A percentile compares a stretch with the other conserved stretches of the same genome.
Conservation (phyloP, 2,329 filamentous ascomycete genomes). For the Chrysoporthe puriensis region DNA sequence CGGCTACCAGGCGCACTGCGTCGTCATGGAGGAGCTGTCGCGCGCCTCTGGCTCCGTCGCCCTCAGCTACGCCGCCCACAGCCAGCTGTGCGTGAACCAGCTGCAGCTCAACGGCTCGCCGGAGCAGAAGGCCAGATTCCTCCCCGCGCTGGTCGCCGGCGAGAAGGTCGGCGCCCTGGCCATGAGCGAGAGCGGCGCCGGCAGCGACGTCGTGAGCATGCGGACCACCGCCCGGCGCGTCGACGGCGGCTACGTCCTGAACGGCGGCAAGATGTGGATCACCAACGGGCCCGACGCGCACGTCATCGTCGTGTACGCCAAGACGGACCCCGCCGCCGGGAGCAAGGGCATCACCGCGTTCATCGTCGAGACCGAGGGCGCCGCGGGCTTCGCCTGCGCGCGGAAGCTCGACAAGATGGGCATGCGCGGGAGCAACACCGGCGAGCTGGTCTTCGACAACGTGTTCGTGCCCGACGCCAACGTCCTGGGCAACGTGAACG, state of each 20-base stretch:
- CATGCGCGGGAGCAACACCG: slow-evolving; percentile 96
- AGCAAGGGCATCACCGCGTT: slow-evolving; percentile 96
- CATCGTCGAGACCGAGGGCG: slow-evolving; percentile 71
- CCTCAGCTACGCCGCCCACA: slow-evolving; percentile 93
- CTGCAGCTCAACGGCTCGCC: slow-evolving; percentile 83
- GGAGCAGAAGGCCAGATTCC: slow-evolving; percentile 78
- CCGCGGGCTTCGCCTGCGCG: slow-evolving; percentile 80
- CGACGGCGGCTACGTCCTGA: slow-evolving; percentile 83
- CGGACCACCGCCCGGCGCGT: slow-evolving; percentile 80
- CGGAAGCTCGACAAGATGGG: slow-evolving; percentile 97
- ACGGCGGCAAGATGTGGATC: slow-evolving; percentile 99
- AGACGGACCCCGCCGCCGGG: slow-evolving; percentile 78
- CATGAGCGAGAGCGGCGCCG: slow-evolving; percentile 92
- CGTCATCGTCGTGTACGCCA: slow-evolving; percentile 93
- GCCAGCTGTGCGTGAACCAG: slow-evolving; percentile 95
- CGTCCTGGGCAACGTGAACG: slow-evolving; percentile 77
- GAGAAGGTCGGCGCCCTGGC: slow-evolving; percentile 84
- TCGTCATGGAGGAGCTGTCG: slow-evolving; percentile 94
- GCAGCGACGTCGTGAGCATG: slow-evolving; percentile 95
- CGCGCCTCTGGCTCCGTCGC: slow-evolving; percentile 83
- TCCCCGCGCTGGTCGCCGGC: slow-evolving; percentile 81
- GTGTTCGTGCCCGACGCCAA: slow-evolving; percentile 88
- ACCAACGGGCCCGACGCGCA: slow-evolving; percentile 97
- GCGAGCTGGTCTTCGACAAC: slow-evolving; percentile 87
- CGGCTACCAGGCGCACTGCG: slow-evolving; percentile 95